Conservation (phyloP, 1,284 basidiomycete species). For the Cryptococcus wingfieldii region DNA sequence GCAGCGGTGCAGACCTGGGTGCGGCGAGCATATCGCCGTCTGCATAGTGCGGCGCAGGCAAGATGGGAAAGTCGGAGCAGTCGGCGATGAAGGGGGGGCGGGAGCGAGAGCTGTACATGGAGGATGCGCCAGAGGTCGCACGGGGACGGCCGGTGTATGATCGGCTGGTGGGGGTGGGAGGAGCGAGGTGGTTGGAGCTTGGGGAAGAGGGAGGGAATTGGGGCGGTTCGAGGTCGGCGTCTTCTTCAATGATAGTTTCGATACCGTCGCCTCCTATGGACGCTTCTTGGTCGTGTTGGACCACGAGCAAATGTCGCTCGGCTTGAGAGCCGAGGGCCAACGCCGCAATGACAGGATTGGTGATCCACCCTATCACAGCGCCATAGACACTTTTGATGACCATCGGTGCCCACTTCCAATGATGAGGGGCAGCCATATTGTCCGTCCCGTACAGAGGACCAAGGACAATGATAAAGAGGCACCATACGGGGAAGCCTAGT, state of each 20-base stretch:
- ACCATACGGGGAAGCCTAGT: conserved; percentile 47
- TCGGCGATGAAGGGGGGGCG: conserved; percentile 41
- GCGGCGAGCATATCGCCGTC: neutral
- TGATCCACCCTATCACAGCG: conserved; percentile 44
- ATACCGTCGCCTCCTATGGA: conserved; percentile 4
- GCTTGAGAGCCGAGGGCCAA: conserved; percentile 49
- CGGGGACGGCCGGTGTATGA: conserved; percentile 11
- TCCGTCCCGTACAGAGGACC: conserved; percentile 44
- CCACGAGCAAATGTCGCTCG: conserved; percentile 43
- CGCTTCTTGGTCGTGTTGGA: conserved; percentile 14
- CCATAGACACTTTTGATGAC: conserved; percentile 48
- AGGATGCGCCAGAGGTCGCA: conserved; percentile 14
- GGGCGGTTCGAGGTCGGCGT: conserved; percentile 4
- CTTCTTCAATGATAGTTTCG: conserved; percentile 13
- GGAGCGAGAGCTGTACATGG: conserved; percentile 3
- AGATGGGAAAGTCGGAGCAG: conserved; percentile 24
- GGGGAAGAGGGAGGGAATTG: neutral
- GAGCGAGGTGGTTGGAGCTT: neutral
- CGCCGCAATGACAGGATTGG: conserved; percentile 48
- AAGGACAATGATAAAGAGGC: conserved; percentile 44
- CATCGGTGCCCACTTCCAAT: conserved; percentile 45
- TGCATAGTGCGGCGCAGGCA: neutral
- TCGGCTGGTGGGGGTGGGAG: neutral
- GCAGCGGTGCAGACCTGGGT: neutral
- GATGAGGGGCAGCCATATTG: conserved; percentile 28